These are phyloP conservation scores for Yamadazyma atmosphaerica DNA, from an alignment of 1,139 yeast species.

Conservation along the genomic window DNA sequence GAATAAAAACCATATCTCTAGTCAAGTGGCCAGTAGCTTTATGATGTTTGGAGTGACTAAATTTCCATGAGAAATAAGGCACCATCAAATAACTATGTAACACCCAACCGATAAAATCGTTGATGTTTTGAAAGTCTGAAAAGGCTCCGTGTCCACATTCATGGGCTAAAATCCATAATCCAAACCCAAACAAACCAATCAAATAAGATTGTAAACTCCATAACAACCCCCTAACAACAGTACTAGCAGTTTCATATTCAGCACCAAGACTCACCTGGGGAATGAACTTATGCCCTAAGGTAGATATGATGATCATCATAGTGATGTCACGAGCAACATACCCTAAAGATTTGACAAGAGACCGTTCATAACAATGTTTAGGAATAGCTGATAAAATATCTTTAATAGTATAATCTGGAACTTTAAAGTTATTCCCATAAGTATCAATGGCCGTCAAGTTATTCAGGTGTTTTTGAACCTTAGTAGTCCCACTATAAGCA, in stretches of 20 bases:
- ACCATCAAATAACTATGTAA: constrained; percentile 76
- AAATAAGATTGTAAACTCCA: constrained; percentile 42
- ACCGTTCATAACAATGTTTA: constrained; percentile 70
- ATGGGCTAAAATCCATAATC: constrained; percentile 85
- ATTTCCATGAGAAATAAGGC: constrained; percentile 87
- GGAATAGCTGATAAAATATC: constrained; percentile 75
- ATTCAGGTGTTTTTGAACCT: constrained; percentile 10
- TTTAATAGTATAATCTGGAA: constrained; percentile 73
- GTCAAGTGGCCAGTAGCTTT: constrained; percentile 83
- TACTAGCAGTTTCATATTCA: constrained; percentile 23
- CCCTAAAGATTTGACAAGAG: constrained; percentile 53
- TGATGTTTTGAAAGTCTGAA: constrained; percentile 65
- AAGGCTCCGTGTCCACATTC: constrained; percentile 92
- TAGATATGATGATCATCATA: constrained; percentile 51
- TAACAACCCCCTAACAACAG: constrained; percentile 31
- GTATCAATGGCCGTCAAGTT: constrained; percentile 54
- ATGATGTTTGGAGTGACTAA: constrained; percentile 81
- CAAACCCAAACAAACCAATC: constrained; percentile 73
- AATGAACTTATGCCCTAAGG: constrained; percentile 53
- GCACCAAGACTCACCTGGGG: constrained; percentile 24
- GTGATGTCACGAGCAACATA: constrained; percentile 67
- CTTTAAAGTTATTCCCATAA: constrained; percentile 64
- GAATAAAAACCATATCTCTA: constrained; percentile 82
- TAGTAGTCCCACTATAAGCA: not conserved
- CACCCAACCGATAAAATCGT: constrained; percentile 80